Conservation (phyloP, 2,329 filamentous ascomycete genomes). For the Lachnellula occidentalis region DNA sequence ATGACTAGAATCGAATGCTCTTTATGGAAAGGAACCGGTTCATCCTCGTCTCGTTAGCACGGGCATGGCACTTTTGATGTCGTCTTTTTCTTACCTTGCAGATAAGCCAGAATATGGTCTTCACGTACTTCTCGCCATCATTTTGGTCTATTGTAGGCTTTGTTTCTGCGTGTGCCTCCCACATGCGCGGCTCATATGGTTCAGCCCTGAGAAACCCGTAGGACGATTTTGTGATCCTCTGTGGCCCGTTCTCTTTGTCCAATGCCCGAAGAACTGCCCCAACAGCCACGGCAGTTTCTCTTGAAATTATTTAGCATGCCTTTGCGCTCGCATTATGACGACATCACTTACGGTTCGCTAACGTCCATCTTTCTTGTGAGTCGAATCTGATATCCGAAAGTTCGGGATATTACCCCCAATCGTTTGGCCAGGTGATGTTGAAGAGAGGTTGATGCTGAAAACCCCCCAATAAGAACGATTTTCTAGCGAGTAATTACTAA, state of each 20-base stretch:
- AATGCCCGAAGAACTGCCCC: slow-evolving; percentile 14
- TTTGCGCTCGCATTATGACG: not conserved
- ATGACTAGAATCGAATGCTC: slow-evolving; percentile 1
- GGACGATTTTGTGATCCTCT: slow-evolving; percentile 5
- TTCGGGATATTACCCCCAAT: not conserved
- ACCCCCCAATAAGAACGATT: slow-evolving; percentile 17
- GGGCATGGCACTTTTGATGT: not conserved
- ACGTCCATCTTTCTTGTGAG: not conserved
- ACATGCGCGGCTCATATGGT: slow-evolving; percentile 1
- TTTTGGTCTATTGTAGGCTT: slow-evolving; percentile 2
- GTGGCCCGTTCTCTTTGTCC: slow-evolving; percentile 12
- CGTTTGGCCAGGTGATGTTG: not conserved
- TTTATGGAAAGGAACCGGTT: not conserved
- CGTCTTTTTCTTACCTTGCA: slow-evolving; percentile 3
- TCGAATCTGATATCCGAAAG: not conserved
- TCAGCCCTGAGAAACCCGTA: slow-evolving; percentile 13
- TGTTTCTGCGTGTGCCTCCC: slow-evolving; percentile 2
- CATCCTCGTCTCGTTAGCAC: not conserved
- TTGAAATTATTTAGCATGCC: not conserved
- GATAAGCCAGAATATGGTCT: slow-evolving; percentile 14
- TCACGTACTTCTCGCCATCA: slow-evolving; percentile 12
- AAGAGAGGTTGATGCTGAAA: slow-evolving; percentile 4
- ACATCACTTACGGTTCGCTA: not conserved
- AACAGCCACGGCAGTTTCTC: slow-evolving; percentile 8
- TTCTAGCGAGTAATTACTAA: slow-evolving; percentile 5